Evolutionary conservation across 345 rosid species (phyloP).

Genomic region (Populus simonii): DNA sequence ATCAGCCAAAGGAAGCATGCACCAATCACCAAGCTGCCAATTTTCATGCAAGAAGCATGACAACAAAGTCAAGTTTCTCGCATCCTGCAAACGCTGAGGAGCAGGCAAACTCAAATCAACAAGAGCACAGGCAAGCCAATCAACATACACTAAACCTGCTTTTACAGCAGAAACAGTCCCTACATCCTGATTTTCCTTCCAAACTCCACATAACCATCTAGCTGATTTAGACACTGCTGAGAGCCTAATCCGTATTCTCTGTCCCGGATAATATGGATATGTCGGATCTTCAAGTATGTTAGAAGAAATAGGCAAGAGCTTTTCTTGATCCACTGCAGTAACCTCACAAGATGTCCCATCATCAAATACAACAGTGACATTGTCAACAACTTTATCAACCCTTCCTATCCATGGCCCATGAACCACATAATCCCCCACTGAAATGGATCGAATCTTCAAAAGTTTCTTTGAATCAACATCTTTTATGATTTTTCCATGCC

Average conservation of each 20-base stretch:
- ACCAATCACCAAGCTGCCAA: slow-evolving; percentile 99
- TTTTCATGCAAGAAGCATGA: slow-evolving; percentile 62
- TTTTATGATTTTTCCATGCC: slow-evolving; percentile 48
- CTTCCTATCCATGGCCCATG: slow-evolving; percentile 81
- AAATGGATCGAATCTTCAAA: slow-evolving; percentile 56
- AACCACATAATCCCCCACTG: slow-evolving; percentile 71
- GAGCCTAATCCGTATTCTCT: slow-evolving; percentile 61
- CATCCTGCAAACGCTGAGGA: slow-evolving; percentile 55
- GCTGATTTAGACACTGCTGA: slow-evolving; percentile 49
- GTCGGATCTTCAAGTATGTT: slow-evolving; percentile 66
- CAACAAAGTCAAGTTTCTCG: slow-evolving; percentile 55
- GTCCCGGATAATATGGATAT: slow-evolving; percentile 75
- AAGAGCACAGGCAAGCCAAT: slow-evolving; percentile 71
- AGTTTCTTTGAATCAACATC: slow-evolving; percentile 60
- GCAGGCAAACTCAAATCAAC: slow-evolving; percentile 34
- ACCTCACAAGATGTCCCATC: slow-evolving; percentile 74
- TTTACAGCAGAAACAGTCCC: slow-evolving; percentile 71
- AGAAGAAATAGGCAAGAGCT: slow-evolving; percentile 53
- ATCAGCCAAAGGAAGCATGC: slow-evolving; percentile 50
- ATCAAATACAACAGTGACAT: slow-evolving; percentile 57
- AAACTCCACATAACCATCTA: slow-evolving; percentile 71
- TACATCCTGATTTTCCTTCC: slow-evolving; percentile 55
- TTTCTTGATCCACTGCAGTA: slow-evolving; percentile 50
- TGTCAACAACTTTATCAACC: slow-evolving; percentile 60
- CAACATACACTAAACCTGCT: slow-evolving; percentile 64